Evolutionary conservation across 345 rosid species (phyloP), one percentile per base, ranked within the genome.

Genomic region (Arabis hirsuta): DNA sequence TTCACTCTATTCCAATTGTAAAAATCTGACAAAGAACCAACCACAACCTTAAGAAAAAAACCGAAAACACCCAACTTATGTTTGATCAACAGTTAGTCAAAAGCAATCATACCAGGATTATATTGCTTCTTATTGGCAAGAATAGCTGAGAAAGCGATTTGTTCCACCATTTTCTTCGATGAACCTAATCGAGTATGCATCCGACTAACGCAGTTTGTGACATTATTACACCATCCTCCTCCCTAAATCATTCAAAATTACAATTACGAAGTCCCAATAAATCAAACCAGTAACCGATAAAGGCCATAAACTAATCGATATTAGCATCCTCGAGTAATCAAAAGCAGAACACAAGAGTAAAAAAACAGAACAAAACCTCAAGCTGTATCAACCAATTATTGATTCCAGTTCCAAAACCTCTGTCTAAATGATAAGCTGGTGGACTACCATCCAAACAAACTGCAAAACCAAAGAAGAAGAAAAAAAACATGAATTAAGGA

Each of bases 401-500:
- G 61, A 86, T 68, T 65, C 99, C 97, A 9, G 88, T 75, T 50
- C 98, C 99, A 71, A 32, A 88, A 38, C 97, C 99, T 73, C 75
- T 84, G 62, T 87, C 73, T 36, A 84, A 77, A 62, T 95, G 95
- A 84, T 91, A 95, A 73, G 99, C 98, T 9, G 97, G 96, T 16
- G 98, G 94, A 71, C 97, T 95, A 12, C 98, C 99, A 78, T 95
- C 98, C 79, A 95, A 79, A 80, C 99, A 95, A 66, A 95, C 98
- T 95, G 84, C 79, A 73, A 59, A 59, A 48, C 24, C 24, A 22
- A 22, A 22, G 24, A 22, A n/a, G n/a, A n/a, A n/a, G n/a, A n/a
- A n/a, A 22, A 22, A 22, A 48, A 22, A 56, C 31, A 60, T 20
- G 13, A 46, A 53, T 47, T 42, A 55, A 22, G 42, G 9, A 65